These are phyloP conservation scores for Graphilbum ipis-grandicollis DNA, from an alignment of 2,329 filamentous ascomycete species.

Conservation along the genomic window DNA sequence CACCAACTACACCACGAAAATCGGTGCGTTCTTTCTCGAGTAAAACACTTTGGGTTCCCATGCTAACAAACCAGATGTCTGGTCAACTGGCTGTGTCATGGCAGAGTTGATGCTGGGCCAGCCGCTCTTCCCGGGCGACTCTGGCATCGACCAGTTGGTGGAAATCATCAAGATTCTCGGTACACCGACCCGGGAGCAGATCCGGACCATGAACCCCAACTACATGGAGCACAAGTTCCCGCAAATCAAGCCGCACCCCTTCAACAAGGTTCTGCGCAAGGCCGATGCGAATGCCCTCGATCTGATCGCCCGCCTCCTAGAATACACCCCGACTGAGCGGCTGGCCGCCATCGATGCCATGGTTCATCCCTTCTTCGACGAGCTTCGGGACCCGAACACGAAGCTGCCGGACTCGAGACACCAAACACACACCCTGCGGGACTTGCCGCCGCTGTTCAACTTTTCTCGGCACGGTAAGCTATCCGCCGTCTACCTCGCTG, in stretches of 20 bases:
- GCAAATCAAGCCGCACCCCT: conserved; percentile 98
- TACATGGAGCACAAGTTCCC: conserved; percentile 99
- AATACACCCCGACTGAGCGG: conserved; percentile 95
- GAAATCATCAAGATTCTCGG: conserved; percentile 99
- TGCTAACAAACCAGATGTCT: conserved; percentile 54
- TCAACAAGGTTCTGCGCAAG: conserved; percentile 98
- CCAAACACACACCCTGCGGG: conserved; percentile 59
- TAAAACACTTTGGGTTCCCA: background rate
- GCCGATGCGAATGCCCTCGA: conserved; percentile 87
- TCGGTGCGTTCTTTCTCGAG: conserved; percentile 67
- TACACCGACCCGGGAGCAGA: conserved; percentile 92
- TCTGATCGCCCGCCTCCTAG: conserved; percentile 78
- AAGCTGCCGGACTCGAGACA: conserved; percentile 89
- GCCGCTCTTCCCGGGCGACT: conserved; percentile 93
- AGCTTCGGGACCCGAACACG: conserved; percentile 80
- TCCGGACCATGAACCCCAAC: conserved; percentile 99
- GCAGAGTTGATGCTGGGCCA: conserved; percentile 97
- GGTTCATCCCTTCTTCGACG: conserved; percentile 97
- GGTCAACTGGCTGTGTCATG: conserved; percentile 99
- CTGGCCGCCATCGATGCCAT: conserved; percentile 88
- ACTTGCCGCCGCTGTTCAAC: conserved; percentile 78
- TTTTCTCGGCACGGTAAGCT: conserved; percentile 84
- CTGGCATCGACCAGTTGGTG: conserved; percentile 93
- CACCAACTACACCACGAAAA: conserved; percentile 99
- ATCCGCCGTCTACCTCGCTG: too few species aligned